Conservation (phyloP, 495 filamentous ascomycete species). For the Hyaloscypha finlandica region DNA sequence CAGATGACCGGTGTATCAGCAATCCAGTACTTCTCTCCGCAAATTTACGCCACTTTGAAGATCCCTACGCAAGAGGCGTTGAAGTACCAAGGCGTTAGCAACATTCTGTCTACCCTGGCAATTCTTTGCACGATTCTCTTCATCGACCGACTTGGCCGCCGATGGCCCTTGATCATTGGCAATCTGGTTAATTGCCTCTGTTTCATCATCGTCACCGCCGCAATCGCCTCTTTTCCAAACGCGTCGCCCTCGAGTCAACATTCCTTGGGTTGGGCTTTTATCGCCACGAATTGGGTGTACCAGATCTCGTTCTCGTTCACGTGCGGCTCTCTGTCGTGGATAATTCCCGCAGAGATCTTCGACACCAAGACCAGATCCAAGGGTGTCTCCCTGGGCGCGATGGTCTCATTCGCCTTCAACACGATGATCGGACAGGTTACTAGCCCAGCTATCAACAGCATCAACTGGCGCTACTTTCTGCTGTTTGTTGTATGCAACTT, state of each 20-base stretch:
- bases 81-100: conserved; percentile 44
- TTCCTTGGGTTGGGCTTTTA: conserved; percentile 8
- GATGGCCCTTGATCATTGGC: conserved; percentile 40
- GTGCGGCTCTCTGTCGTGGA: conserved; percentile 50
- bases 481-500: conserved; percentile 57
- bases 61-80: conserved; percentile 33
- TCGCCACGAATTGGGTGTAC: conserved; percentile 11
- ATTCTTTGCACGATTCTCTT: conserved; percentile 41
- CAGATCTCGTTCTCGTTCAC: conserved; percentile 46
- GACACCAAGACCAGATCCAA: conserved; percentile 47
- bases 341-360: conserved; percentile 52
- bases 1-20: conserved; percentile 55
- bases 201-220: conserved; percentile 20
- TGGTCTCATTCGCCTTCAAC: conserved; percentile 55
- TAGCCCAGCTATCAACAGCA: conserved; percentile 45
- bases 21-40: conserved; percentile 53
- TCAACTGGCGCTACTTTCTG: conserved; percentile 52
- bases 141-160: conserved; percentile 43
- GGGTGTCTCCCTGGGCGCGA: conserved; percentile 46
- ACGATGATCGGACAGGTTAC: conserved; percentile 56
- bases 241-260: too few relatives aligned
- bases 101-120: conserved; percentile 44
- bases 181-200: conserved; percentile 40
- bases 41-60: background rate
- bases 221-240: too few relatives aligned